These are phyloP conservation scores for Lodderomyces elongisporus DNA, from an alignment of 1,139 yeast species.

Conservation along the genomic window DNA sequence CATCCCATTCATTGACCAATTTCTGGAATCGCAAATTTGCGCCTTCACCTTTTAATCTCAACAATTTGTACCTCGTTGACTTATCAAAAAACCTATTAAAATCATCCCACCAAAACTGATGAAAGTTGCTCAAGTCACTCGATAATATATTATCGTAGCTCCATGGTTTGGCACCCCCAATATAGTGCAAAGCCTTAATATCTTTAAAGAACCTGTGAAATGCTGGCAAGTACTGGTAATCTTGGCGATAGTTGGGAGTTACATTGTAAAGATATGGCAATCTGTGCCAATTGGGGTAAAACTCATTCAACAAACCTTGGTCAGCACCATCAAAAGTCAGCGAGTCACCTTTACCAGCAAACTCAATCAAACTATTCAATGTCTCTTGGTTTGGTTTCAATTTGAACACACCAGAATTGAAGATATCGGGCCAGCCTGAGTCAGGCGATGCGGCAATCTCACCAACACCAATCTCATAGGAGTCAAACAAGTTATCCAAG, in stretches of 20 bases:
- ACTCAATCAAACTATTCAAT: constrained; percentile 17
- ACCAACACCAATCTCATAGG: constrained; percentile 11
- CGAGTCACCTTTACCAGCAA: constrained; percentile 11
- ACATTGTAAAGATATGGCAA: constrained; percentile 30
- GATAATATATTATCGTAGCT: constrained; percentile 16
- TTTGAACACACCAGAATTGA: constrained; percentile 30
- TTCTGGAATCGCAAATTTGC: constrained; percentile 27
- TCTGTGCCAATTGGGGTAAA: constrained; percentile 22
- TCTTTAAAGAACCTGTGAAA: constrained; percentile 24
- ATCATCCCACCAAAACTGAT: constrained; percentile 34
- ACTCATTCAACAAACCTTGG: constrained; percentile 30
- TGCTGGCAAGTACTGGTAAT: constrained; percentile 31
- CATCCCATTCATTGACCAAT: constrained; percentile 24
- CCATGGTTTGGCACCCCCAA: constrained; percentile 30
- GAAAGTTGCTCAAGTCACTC: constrained; percentile 18
- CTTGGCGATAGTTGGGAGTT: constrained; percentile 24
- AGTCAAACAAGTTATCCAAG: constrained; percentile 23
- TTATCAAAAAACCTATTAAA: constrained; percentile 22
- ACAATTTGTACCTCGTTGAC: constrained; percentile 14
- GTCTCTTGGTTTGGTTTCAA: constrained; percentile 20
- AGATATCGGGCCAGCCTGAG: constrained; percentile 37
- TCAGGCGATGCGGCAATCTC: constrained; percentile 28
- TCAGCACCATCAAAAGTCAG: constrained; percentile 31
- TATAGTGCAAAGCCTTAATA: constrained; percentile 26
- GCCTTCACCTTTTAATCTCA: constrained; percentile 31